Conservation (phyloP, 1,284 basidiomycete species). For the Sanghuangporus baumii region DNA sequence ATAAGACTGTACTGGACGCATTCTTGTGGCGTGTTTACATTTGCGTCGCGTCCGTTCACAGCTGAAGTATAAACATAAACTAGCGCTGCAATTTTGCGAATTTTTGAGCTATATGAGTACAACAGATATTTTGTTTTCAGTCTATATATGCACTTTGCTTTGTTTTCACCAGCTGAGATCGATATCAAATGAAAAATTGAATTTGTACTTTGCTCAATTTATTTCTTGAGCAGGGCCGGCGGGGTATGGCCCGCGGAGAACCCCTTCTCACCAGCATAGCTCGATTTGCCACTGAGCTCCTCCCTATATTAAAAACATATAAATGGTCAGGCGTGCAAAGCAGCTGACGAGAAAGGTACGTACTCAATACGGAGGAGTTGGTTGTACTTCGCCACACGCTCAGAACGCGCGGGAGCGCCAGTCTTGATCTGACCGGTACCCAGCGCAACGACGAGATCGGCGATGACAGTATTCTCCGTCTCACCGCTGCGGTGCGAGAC, state of each 20-base stretch:
- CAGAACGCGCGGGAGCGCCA: slow-evolving; percentile 89
- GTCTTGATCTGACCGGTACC: slow-evolving; percentile 97
- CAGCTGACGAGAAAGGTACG: slow-evolving; percentile 28
- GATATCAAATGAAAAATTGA: neutral
- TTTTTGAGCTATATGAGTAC: neutral
- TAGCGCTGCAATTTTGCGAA: neutral
- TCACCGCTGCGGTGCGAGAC: slow-evolving; percentile 98
- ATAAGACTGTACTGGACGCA: neutral
- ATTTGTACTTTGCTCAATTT: slow-evolving; percentile 15
- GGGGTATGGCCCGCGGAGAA: slow-evolving; percentile 69
- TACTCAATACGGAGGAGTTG: slow-evolving; percentile 86
- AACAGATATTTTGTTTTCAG: neutral
- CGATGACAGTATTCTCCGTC: slow-evolving; percentile 95
- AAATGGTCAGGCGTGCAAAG: neutral
- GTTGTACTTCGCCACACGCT: slow-evolving; percentile 95
- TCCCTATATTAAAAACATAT: slow-evolving; percentile 45
- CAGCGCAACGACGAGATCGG: slow-evolving; percentile 94
- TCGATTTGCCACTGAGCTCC: slow-evolving; percentile 61
- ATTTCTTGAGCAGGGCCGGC: slow-evolving; percentile 72
- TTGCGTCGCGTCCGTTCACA: neutral
- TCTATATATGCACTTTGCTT: neutral
- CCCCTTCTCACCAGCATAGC: slow-evolving; percentile 76
- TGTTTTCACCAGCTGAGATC: neutral
- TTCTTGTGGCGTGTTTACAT: neutral
- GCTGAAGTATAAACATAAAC: neutral